Evolutionary conservation across 1,139 yeast species (phyloP).

Genomic region (Pichia cactophila): DNA sequence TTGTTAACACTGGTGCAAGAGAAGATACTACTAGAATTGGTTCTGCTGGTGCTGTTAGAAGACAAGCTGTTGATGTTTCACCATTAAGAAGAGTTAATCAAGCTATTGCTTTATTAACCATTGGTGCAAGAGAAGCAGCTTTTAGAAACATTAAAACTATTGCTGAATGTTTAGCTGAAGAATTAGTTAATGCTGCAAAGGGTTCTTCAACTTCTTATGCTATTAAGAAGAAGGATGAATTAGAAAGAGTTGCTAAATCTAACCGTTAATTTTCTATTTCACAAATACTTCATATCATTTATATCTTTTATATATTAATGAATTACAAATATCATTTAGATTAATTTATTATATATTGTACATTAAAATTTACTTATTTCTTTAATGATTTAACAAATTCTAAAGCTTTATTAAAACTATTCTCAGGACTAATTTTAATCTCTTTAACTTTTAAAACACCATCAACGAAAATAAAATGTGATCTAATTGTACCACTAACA

Average conservation of each 20-base stretch:
- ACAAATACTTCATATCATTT: not conserved
- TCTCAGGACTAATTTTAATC: constrained; percentile 72
- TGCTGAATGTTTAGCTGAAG: constrained; percentile 99
- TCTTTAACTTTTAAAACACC: constrained; percentile 63
- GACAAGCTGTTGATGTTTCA: constrained; percentile 99
- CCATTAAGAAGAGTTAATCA: constrained; percentile 99
- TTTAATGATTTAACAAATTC: constrained; percentile 37
- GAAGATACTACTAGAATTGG: constrained; percentile 99
- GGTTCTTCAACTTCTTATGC: constrained; percentile 99
- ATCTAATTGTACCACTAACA: constrained; percentile 61
- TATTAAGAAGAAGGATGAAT: constrained; percentile 99
- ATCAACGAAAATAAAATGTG: constrained; percentile 82
- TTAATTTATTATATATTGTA: no score
- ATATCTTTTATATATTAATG: not conserved
- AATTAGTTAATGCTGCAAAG: constrained; percentile 99
- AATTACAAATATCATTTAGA: not conserved
- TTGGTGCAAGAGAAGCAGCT: constrained; percentile 99
- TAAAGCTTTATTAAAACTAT: constrained; percentile 58
- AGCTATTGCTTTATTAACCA: constrained; percentile 95
- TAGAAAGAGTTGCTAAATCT: constrained; percentile 99
- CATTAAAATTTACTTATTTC: not conserved
- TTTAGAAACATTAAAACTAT: constrained; percentile 99
- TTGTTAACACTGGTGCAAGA: constrained; percentile 99
- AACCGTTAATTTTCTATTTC: constrained; percentile 69
- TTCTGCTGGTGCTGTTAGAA: constrained; percentile 99